These are phyloP conservation scores for Exophiala bonariae DNA, from an alignment of 2,329 filamentous ascomycete genomes.

Conservation along the genomic window DNA sequence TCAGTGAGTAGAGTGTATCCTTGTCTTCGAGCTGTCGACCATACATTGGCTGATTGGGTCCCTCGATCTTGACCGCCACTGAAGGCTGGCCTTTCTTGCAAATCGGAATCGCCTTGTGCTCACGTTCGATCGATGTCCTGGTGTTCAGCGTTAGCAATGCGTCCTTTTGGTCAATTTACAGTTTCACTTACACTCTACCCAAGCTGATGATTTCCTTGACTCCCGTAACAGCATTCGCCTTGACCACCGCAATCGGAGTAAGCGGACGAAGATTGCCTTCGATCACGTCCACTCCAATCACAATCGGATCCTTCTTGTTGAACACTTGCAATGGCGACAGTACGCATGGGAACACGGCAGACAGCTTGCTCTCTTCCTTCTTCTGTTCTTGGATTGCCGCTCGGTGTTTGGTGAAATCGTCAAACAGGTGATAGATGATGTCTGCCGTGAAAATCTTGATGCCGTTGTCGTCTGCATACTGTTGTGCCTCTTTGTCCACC, in stretches of 20 bases:
- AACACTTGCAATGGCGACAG: slow-evolving; percentile 88
- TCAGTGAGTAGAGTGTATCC: slow-evolving; percentile 82
- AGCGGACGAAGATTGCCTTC: slow-evolving; percentile 84
- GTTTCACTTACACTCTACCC: slow-evolving; percentile 81
- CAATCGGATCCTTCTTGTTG: slow-evolving; percentile 96
- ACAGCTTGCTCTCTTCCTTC: slow-evolving; percentile 93
- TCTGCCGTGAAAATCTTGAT: slow-evolving; percentile 98
- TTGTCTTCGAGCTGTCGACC: slow-evolving; percentile 92
- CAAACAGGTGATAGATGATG: slow-evolving; percentile 98
- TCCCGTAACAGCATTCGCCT: slow-evolving; percentile 74
- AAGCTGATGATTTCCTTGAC: slow-evolving; percentile 80
- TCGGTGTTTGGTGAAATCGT: slow-evolving; percentile 95
- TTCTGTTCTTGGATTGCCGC: slow-evolving; percentile 80
- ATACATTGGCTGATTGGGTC: slow-evolving; percentile 86
- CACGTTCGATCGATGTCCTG: slow-evolving; percentile 93
- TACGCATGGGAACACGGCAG: slow-evolving; percentile 96
- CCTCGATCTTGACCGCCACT: slow-evolving; percentile 97
- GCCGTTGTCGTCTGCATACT: slow-evolving; percentile 88
- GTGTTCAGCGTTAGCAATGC: slow-evolving; percentile 26
- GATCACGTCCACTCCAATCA: slow-evolving; percentile 91
- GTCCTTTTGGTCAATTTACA: no score
- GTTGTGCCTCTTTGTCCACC: slow-evolving; percentile 92
- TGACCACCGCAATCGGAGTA: slow-evolving; percentile 86
- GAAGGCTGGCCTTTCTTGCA: slow-evolving; percentile 98
- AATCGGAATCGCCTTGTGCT: slow-evolving; percentile 89